Percentiles rank a stretch among this genome's conserved stretches.
phyloP scores from a whole-genome alignment of 192 early-diverging fungal genomes.

The Mortierella antarctica region DNA sequence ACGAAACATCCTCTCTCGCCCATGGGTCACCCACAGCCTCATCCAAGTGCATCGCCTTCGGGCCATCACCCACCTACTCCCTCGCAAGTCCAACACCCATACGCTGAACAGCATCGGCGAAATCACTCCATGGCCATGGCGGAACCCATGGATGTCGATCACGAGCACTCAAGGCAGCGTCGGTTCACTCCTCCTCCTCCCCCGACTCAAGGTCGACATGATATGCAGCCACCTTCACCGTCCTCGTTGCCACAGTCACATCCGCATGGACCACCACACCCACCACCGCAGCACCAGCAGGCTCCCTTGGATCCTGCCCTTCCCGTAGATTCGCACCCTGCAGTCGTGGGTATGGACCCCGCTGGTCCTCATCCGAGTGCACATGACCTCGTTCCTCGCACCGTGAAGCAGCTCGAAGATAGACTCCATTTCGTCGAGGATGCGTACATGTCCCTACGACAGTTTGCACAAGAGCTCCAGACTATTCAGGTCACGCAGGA shows the following conservation, averaged over 20 bases:
- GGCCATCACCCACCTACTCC: constrained; percentile 6
- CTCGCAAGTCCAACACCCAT: constrained; percentile 1
- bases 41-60: neutral
- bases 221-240: neutral
- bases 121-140: neutral
- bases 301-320: neutral
- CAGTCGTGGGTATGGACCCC: constrained; percentile 11
- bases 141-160: constrained; percentile 6
- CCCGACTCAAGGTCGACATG: neutral
- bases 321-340: neutral
- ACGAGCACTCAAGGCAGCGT: neutral
- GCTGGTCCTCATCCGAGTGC: constrained; percentile 1
- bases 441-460: constrained; percentile 39
- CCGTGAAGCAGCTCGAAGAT: constrained; percentile 22
- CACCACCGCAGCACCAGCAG: constrained; percentile 5
- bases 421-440: constrained; percentile 45
- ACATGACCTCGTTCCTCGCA: constrained; percentile 30
- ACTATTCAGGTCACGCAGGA: constrained; percentile 36
- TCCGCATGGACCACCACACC: neutral
- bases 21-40: constrained; percentile 10
- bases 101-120: constrained; percentile 18
- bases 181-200: constrained; percentile 14
- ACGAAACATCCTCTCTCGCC: constrained; percentile 37
- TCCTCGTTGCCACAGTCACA: neutral
- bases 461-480: constrained; percentile 43